phyloP scores from a whole-genome alignment of 192 early-diverging fungal genomes.

The Geranomyces variabilis region DNA sequence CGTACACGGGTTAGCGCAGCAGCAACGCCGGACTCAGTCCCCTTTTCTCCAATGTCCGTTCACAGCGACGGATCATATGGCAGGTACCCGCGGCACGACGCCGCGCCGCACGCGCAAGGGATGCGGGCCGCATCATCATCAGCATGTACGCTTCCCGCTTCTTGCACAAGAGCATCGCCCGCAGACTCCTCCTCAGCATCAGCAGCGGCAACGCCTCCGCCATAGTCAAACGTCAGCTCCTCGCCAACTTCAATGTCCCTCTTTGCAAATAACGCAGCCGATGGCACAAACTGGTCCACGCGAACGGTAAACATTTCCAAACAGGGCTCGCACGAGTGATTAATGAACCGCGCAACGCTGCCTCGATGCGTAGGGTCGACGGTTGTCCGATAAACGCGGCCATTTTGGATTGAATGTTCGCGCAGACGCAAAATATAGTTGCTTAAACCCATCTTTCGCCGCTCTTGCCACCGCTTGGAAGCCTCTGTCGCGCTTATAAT shows the following conservation, averaged over 20 bases:
- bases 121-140: not conserved
- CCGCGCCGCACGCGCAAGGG: constrained; percentile 21
- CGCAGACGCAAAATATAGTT: constrained; percentile 47
- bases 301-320: constrained; percentile 38
- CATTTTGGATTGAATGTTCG: constrained; percentile 23
- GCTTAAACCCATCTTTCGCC: not conserved
- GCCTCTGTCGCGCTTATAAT: constrained; percentile 39
- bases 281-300: constrained; percentile 32
- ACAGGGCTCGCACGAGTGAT: constrained; percentile 48
- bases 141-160: not conserved
- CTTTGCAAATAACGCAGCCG: constrained; percentile 39
- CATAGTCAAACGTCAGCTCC: constrained; percentile 44
- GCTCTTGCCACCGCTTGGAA: constrained; percentile 31
- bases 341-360: constrained; percentile 44
- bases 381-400: constrained; percentile 37
- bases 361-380: constrained; percentile 41
- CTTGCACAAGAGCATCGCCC: not conserved
- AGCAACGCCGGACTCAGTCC: no score
- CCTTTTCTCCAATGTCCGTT: not conserved
- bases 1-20: no score
- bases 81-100: constrained; percentile 16
- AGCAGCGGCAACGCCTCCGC: not conserved
- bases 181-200: not conserved
- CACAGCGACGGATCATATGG: constrained; percentile 27
- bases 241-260: constrained; percentile 36